Evolutionary conservation across 345 rosid genomes (phyloP), one percentile per base, ranked within the genome.

Genomic region (Mallotus nudiflorus): DNA sequence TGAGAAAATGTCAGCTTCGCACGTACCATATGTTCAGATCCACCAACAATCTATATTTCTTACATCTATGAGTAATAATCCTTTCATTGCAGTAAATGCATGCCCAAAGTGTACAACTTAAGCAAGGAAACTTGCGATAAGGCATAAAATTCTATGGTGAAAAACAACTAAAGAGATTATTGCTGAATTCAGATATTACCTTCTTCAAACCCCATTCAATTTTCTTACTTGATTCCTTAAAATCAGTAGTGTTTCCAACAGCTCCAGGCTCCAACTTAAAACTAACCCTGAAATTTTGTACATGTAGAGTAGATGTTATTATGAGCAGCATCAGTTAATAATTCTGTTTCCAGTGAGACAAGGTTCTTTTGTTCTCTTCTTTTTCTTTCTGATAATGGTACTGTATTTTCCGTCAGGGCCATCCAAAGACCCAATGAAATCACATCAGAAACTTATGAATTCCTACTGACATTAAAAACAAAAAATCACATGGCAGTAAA

Each of bases 181-280:
- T 57, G 49, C 67, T 57, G 60, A 57, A 52, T 62, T 42, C 74
- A 55, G 66, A 19, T 25, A 40, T 83, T 78, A 62, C 97, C 97
- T 95, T 95, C 79, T 95, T 95, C 57, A 95, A 78, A 48, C 78
- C 84, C 99, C 99, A 95, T 78, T 92, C 99, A 46, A 95, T 89
- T 79, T 75, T 85, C 86, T 88, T 95, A 78, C 67, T 90, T 72
- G 85, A 77, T 73, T 92, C 99, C 79, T 87, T 90, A 77, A 95
- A 92, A 80, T 95, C 97, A 46, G 97, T 82, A 76, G 81, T 85
- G 75, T 92, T 95, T 69, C 97, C 99, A 73, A 75, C 70, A 12
- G 90, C 92, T 73, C 92, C 97, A 15, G 87, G 79, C 81, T 90
- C 97, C 77, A 95, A 70, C 81, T 87, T 97, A 79, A 92, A 92